Evolutionary conservation across 2,329 filamentous ascomycete genomes (phyloP), one percentile per base, ranked within the genome.

Genomic region (Calonectria pteridis): DNA sequence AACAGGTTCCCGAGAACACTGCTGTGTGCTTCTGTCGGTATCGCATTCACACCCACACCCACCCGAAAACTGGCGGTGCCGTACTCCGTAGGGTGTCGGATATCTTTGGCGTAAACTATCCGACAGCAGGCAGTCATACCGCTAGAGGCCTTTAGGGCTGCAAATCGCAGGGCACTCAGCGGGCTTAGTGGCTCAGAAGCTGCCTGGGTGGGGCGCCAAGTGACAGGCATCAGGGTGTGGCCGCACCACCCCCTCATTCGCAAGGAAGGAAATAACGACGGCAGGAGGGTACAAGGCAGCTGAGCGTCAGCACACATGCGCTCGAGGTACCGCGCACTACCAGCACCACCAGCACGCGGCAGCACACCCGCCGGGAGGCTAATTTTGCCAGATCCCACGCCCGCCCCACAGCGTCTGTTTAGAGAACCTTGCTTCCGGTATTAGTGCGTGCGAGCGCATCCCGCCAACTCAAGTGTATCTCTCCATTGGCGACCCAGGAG

Each of bases 391-490:
- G 31, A 59, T 51, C 63, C 51, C 43, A 51, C 33, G 23, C 49
- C 26, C 23, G 51, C 63, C 63, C 72, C 75, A 77, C 75, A 51
- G 43, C 69, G 69, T 73, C 77, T 72, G 58, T 71, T 75, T 63
- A 64, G 59, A 53, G 67, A 70, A 70, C 67, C 67, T 64, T 55
- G 67, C 67, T 59, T 71, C 76, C 49, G 66, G 70, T 74, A 20
- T 63, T 76, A 76, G 77, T 62, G 65, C 53, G 13, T 46, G 37
- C 49, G 69, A 53, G 51, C 59, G 66, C 33, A 72, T 49, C 69
- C 68, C n/a, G 49, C 63, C 72, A 73, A 72, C 73, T 73, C 76
- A 68, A 76, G 73, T 78, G 75, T 75, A 78, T 79, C 73, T 79
- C 73, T 77, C 40, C 40, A 43, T 43, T 43, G 18, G 40, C 40